Evolutionary conservation across 306 rosid genomes (phyloP), one percentile per base, ranked within the genome.

Genomic region (Vigna hirtella): DNA sequence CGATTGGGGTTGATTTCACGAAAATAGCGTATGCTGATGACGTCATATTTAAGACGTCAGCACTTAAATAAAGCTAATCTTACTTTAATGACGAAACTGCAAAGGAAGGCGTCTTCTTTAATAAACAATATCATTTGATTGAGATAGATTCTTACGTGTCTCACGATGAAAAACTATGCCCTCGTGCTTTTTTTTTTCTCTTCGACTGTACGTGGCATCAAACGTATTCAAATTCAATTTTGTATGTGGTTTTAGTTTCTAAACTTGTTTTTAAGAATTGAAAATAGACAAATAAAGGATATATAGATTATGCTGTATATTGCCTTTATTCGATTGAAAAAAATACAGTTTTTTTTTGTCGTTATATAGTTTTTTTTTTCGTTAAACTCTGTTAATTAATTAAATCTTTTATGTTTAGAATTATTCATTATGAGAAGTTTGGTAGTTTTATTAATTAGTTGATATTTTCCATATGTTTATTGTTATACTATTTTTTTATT

Each of bases 71-170:
- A 47, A 47, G n/a, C 38, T 1, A 6, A 7, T 34, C 38, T 34
- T 34, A 36, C 42, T 6, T 36, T 36, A 36, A 9, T 36, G 42
- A 36, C 42, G 2, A 36, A 36, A 36, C 42, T 6, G 42, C 42
- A 34, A 34, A 34, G 6, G 42, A 36, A 36, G 42, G 8, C 42
- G 7, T 36, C 6, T 36, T 36, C 42, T 36, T 36, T 36, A 36
- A 42, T 9, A 42, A 42, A 42, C 12, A 42, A 9, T 9, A 42
- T 42, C 9, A 42, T 9, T 2, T 9, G 47, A 7, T 40, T 40
- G 38, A 8, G 40, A 61, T 1, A 16, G 70, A 64, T 64, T 64
- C 49, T 36, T n/a, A 38, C 49, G 70, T 64, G 70, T 64, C 8
- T 64, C 49, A 36, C 49, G 50, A 16, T 64, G 0, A 1, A 3